phyloP scores from a whole-genome alignment of 1,284 basidiomycete species.

The Boletus smithii region DNA sequence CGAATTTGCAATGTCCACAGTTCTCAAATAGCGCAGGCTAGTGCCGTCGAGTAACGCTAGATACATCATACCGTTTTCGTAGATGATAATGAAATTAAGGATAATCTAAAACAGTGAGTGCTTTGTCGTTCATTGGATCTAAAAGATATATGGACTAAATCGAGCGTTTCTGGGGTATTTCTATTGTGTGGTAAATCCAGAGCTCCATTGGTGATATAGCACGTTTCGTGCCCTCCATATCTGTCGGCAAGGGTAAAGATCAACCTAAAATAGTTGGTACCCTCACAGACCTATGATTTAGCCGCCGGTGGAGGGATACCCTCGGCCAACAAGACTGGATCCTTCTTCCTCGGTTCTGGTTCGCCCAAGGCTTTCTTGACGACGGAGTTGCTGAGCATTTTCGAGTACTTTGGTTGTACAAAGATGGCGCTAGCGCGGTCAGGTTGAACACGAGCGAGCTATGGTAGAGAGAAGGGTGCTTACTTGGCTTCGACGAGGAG shows the following conservation, averaged over 20 bases:
- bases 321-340: slow-evolving; percentile 27
- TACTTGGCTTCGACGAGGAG: slow-evolving; percentile 79
- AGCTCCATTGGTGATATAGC: not conserved
- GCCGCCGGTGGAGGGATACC: slow-evolving; percentile 25
- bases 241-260: not conserved
- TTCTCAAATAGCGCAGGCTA: too few species aligned
- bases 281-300: slow-evolving; percentile 24
- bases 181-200: not conserved
- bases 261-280: not conserved
- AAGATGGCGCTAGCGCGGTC: slow-evolving; percentile 57
- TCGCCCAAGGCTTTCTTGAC: slow-evolving; percentile 51
- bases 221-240: not conserved
- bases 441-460: not conserved
- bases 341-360: slow-evolving; percentile 30
- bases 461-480: too few species aligned
- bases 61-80: too few species aligned
- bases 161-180: not conserved
- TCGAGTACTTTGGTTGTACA: slow-evolving; percentile 82
- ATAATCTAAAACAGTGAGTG: not conserved
- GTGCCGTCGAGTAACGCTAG: too few species aligned
- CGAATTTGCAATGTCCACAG: too few species aligned
- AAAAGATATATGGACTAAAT: not conserved
- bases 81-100: too few species aligned
- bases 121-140: not conserved
- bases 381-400: slow-evolving; percentile 55